Base-by-base conservation (phyloP, 1,284 basidiomycete genomes). In the Malassezia furfur region DNA sequence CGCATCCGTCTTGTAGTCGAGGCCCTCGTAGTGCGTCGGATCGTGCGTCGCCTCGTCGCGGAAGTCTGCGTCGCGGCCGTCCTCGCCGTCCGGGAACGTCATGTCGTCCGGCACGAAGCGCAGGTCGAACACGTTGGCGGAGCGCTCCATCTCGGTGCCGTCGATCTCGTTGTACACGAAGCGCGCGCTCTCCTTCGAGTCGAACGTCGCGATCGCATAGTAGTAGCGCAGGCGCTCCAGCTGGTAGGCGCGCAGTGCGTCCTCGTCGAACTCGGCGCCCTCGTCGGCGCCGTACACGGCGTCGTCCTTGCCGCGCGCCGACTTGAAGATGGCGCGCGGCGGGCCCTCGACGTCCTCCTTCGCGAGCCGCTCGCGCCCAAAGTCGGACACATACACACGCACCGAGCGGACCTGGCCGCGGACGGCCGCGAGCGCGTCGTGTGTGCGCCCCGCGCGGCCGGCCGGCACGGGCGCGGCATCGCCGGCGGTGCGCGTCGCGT, bases 1-100 rank as follows among this genome's bases (percentile, higher is more conserved):
- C 7, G 91, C 90, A 72, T 93, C 89, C 1, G 94, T 99, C 30
- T 87, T 85, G 69, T 93, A 99, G 47, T 98, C 90, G 32, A 93
- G 81, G 1, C 83, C 84, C 72, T 85, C 86, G 77, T 89, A 90
- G 31, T 80, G 76, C 22, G 77, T 60, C 3, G 36, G 78, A n/a
- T 80, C 78, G 60, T 85, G 83, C 0, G 80, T 84, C 0, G 87
- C 87, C 74, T 93, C 87, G 40, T 77, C 68, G 46, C 68, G 52
- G 65, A 72, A 72, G 62, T 66, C 58, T 57, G 93, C 90, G 60
- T 88, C 90, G 61, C 86, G 79, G 65, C 81, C 83, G 40, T 87
- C 84, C 38, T 85, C 83, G 25, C 86, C 88, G 35, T 70, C 65
- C 1, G 71, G 65, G 68, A 99, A 96, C 0, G 79, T 79, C 88